Percentiles rank a stretch among this genome's conserved stretches.
Evolutionary conservation across 495 filamentous ascomycete genomes (phyloP).

Genomic region (Baudoinia panamericana): DNA sequence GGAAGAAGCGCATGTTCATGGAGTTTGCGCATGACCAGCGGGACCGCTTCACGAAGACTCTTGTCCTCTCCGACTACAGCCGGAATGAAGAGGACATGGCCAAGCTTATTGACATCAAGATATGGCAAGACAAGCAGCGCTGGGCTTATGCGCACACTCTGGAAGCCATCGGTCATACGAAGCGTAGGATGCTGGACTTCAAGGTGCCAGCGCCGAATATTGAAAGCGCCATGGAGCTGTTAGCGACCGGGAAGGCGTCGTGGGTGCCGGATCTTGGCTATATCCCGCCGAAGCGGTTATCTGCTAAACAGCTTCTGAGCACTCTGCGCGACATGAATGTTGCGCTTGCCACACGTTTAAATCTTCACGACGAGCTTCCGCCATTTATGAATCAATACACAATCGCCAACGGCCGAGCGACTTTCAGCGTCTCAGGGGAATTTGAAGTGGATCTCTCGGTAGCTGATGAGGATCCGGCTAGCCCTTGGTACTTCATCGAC

Average conservation of each 20-base stretch:
- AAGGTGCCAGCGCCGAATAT: conserved; percentile 81
- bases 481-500: conserved; percentile 86
- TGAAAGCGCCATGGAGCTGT: conserved; percentile 70
- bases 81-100: conserved; percentile 61
- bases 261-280: conserved; percentile 75
- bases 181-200: conserved; percentile 46
- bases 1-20: conserved; percentile 67
- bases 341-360: conserved; percentile 63
- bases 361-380: conserved; percentile 64
- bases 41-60: conserved; percentile 72
- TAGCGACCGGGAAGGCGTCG: conserved; percentile 58
- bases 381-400: conserved; percentile 55
- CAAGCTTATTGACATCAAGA: conserved; percentile 70
- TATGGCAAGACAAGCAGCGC: conserved; percentile 51
- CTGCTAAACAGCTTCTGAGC: conserved; percentile 48
- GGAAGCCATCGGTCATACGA: conserved; percentile 51
- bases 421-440: conserved; percentile 67
- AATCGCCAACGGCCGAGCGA: conserved; percentile 67
- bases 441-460: conserved; percentile 90
- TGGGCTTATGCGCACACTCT: conserved; percentile 43
- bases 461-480: conserved; percentile 61
- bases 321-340: conserved; percentile 70
- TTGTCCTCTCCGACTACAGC: conserved; percentile 82
- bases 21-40: conserved; percentile 54
- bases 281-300: conserved; percentile 58